Evolutionary conservation across 2,329 filamentous ascomycete species (phyloP).

Genomic region (Chalaropsis thielavioides): DNA sequence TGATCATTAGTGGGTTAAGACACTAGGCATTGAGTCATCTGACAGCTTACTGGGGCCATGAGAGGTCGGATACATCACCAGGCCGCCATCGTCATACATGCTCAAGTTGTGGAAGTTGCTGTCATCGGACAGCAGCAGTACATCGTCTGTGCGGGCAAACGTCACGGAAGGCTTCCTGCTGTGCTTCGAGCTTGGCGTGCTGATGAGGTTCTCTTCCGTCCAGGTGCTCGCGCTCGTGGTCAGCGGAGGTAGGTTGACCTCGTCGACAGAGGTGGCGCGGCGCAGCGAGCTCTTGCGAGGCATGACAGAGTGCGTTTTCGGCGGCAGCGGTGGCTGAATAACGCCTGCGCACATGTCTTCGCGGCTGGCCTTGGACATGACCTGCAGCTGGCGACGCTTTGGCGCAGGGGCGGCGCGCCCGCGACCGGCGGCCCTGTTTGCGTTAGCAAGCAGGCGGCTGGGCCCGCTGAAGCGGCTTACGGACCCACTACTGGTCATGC

Average conservation of each 20-base stretch:
- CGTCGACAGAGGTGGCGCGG: not conserved
- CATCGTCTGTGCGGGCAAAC: slow-evolving; percentile 16
- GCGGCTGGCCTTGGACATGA: slow-evolving; percentile 15
- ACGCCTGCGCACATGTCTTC: slow-evolving; percentile 14
- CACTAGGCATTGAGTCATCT: not conserved
- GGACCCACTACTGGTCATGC: slow-evolving; percentile 11
- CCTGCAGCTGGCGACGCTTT: slow-evolving; percentile 11
- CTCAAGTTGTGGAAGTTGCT: slow-evolving; percentile 14
- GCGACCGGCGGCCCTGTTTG: not conserved
- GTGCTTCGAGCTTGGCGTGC: slow-evolving; percentile 1
- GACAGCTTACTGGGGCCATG: not conserved
- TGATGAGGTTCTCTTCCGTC: slow-evolving; percentile 8
- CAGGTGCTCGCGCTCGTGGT: slow-evolving; percentile 10
- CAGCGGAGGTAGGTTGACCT: slow-evolving; percentile 2
- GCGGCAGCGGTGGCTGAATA: not conserved
- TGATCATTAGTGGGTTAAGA: not conserved
- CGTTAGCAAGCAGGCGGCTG: not conserved
- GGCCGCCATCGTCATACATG: slow-evolving; percentile 9
- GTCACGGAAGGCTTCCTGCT: slow-evolving; percentile 14
- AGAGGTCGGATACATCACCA: not conserved
- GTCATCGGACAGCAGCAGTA: slow-evolving; percentile 15
- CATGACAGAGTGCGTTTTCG: not conserved
- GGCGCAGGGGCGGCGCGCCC: not conserved
- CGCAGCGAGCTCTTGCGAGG: slow-evolving; percentile 3
- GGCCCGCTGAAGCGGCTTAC: slow-evolving; percentile 7